Evolutionary conservation across 2,329 filamentous ascomycete genomes (phyloP), one percentile per base, ranked within the genome.

Genomic region (Pseudocercospora vitis): DNA sequence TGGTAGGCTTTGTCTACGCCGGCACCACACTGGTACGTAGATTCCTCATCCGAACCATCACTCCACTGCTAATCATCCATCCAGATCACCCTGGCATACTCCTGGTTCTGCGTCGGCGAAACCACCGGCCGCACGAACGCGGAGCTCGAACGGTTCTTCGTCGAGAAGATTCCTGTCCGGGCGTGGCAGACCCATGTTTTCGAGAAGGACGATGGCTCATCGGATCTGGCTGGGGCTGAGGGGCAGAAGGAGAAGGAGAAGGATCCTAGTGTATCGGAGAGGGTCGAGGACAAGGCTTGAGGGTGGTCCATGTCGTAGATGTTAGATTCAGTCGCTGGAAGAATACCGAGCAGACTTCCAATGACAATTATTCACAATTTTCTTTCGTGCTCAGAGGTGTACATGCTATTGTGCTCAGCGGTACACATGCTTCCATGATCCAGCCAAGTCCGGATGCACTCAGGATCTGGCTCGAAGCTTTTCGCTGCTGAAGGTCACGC

Each of bases 31-130:
- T 61, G 21, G 40, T 53, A 35, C 40, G 51, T 28, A 37, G n/a
- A 14, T 8, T 11, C 8, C 12, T 12, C 12, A 23, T 19, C 11
- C 4, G n/a, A 23, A 4, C 3, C 8, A 4, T 11, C 1, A 26
- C 4, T 11, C 2, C 3, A 14, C 32, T 4, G 3, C 24, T 19
- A 7, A 37, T 37, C 7, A 51, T 39, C 5, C 12, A 1, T 40
- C 8, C 24, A 53, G 51, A 39, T 61, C 35, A 54, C 52, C 14
- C 49, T 61, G 71, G 60, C 68, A 1, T 75, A 74, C 49, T 69
- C 74, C 8, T 75, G 67, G 67, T 74, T 72, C 58, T 74, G 73
- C 50, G 71, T 74, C 1, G 73, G 72, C 9, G 73, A 75, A 63
- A 71, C 70, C 0, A 67, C 67, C 3, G 68, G 72, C 1, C 61